These are phyloP conservation scores for Penicillium atrosanguineum DNA, from an alignment of 495 filamentous ascomycete species.

Conservation along the genomic window DNA sequence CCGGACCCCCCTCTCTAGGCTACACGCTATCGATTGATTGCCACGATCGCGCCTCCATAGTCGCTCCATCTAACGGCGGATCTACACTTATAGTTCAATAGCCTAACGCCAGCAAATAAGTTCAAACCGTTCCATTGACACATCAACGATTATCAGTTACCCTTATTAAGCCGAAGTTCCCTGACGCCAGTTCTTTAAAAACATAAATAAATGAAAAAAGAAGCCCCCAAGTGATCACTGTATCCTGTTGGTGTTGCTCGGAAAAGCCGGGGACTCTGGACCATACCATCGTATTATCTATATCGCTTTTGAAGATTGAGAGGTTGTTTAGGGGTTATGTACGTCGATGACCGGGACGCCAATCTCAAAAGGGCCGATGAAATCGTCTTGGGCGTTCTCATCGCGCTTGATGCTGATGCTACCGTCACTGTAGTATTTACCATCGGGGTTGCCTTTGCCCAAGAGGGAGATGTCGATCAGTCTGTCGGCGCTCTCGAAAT, in stretches of 20 bases:
- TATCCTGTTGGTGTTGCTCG: too few relatives aligned
- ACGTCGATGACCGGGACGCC: not conserved
- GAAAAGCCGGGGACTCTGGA: too few relatives aligned
- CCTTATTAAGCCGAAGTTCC: not conserved
- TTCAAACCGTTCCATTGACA: not conserved
- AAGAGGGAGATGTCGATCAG: not conserved
- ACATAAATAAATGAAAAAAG: not conserved
- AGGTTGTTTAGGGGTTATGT: not conserved
- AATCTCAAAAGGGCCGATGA: not conserved
- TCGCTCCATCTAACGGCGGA: not conserved
- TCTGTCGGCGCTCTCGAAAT: not conserved
- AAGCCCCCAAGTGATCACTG: not conserved
- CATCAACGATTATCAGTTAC: not conserved
- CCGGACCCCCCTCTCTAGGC: not conserved
- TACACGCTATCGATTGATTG: not conserved
- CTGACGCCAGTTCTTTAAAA: not conserved
- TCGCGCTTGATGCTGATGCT: not conserved
- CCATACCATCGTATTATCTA: too few relatives aligned
- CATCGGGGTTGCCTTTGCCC: not conserved
- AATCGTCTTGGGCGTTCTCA: not conserved
- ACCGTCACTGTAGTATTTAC: not conserved
- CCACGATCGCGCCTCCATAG: not conserved
- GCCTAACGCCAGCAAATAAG: too few relatives aligned
- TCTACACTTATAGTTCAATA: not conserved
- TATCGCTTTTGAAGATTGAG: too few relatives aligned